These are phyloP conservation scores for Scutellaria galericulata DNA, from an alignment of 257 asterid species.

Conservation along the genomic window DNA sequence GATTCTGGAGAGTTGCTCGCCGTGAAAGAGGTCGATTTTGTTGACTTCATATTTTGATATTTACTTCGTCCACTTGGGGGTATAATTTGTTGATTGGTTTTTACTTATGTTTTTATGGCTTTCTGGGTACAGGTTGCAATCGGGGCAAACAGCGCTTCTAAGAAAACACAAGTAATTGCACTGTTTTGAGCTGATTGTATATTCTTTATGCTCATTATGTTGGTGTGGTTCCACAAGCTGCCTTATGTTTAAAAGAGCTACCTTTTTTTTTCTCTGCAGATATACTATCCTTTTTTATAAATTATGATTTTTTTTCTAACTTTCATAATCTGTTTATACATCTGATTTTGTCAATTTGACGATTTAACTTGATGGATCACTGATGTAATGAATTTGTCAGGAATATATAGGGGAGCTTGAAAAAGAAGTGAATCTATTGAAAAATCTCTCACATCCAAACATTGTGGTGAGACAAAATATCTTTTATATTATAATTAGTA, in stretches of 20 bases:
- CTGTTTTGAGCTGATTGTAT: conserved; percentile 31
- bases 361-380: conserved; percentile 30
- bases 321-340: not conserved
- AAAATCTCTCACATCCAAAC: conserved; percentile 95
- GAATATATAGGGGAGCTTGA: conserved; percentile 95
- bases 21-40: conserved; percentile 73
- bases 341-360: conserved; percentile 20
- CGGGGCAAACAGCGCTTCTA: conserved; percentile 63
- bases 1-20: conserved; percentile 97
- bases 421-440: conserved; percentile 90
- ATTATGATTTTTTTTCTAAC: not conserved
- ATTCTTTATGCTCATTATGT: conserved; percentile 15
- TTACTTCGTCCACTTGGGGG: conserved; percentile 11
- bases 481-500: conserved; percentile 21
- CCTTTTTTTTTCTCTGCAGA: not conserved
- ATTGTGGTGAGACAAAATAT: conserved; percentile 74
- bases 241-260: too few relatives aligned
- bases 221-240: conserved; percentile 1
- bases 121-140: conserved; percentile 62
- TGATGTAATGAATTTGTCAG: conserved; percentile 49
- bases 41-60: not conserved
- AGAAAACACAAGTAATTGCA: conserved; percentile 71
- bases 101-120: conserved; percentile 9
- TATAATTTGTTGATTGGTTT: conserved; percentile 20
- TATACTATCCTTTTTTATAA: conserved; percentile 8